These are phyloP conservation scores for Heterobasidion occidentale DNA, from an alignment of 1,284 basidiomycete species.

Conservation along the genomic window DNA sequence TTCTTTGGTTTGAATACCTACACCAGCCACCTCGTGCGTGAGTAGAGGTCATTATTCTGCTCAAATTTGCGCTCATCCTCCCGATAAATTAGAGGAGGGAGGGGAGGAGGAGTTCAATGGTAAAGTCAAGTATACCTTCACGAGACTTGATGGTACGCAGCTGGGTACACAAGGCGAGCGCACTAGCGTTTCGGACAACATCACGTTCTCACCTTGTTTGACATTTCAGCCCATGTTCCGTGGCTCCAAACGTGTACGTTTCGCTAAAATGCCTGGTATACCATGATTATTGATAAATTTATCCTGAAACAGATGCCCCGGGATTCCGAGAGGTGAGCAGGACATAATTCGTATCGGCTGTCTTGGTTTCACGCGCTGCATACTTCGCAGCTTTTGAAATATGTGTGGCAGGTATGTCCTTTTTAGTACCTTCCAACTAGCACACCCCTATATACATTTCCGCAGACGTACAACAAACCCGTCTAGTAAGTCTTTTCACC, in stretches of 20 bases:
- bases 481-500: slow-evolving; percentile 22
- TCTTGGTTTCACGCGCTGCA: neutral
- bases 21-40: slow-evolving; percentile 39
- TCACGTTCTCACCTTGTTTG: neutral
- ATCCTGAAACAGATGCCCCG: slow-evolving; percentile 6
- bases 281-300: neutral
- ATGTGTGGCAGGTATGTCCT: slow-evolving; percentile 24
- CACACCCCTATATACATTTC: slow-evolving; percentile 1
- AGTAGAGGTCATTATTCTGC: slow-evolving; percentile 11
- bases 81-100: slow-evolving; percentile 21
- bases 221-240: neutral
- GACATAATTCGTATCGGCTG: neutral
- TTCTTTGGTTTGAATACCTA: slow-evolving; percentile 44
- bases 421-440: neutral
- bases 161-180: slow-evolving; percentile 29
- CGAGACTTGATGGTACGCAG: slow-evolving; percentile 32
- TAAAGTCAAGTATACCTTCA: slow-evolving; percentile 30
- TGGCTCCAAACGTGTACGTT: slow-evolving; percentile 3
- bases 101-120: slow-evolving; percentile 36
- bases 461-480: slow-evolving; percentile 30
- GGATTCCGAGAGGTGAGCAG: slow-evolving; percentile 11
- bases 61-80: slow-evolving; percentile 10
- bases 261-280: neutral
- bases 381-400: slow-evolving; percentile 24
- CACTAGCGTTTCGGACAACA: no score